Percentiles rank a stretch among this genome's conserved stretches.
phyloP scores from a whole-genome alignment of 1,139 yeast genomes.

The Suhomyces taliae region DNA sequence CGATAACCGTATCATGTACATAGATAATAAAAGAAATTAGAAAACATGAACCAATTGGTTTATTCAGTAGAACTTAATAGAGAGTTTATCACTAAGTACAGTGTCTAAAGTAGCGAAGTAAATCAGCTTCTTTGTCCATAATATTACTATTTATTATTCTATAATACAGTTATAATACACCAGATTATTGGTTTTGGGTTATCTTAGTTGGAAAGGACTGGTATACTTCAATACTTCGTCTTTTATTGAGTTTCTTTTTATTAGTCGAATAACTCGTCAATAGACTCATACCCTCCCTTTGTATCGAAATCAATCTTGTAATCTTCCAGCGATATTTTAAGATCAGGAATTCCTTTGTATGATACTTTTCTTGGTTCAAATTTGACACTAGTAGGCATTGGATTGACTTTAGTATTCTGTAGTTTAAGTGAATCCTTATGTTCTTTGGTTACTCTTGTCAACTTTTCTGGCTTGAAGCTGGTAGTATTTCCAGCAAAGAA shows the following conservation, averaged over 20 bases:
- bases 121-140: background rate
- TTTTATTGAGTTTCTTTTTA: background rate
- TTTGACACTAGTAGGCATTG: background rate
- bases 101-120: too few species aligned
- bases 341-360: conserved; percentile 1
- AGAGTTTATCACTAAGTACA: too few species aligned
- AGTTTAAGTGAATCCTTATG: background rate
- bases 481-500: too few species aligned
- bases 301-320: conserved; percentile 7
- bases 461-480: background rate
- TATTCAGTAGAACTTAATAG: background rate
- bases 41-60: background rate
- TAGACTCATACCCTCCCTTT: conserved; percentile 20
- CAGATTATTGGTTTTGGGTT: background rate
- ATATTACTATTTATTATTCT: background rate
- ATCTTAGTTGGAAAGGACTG: too few species aligned
- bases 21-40: background rate
- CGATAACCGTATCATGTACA: background rate
- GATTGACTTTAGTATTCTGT: background rate
- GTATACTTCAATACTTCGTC: too few species aligned
- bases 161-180: too few species aligned
- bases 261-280: conserved; percentile 22
- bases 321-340: conserved; percentile 5
- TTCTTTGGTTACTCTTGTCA: background rate
- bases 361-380: conserved; percentile 1